Conservation (phyloP, 2,329 filamentous ascomycete genomes). For the Colletotrichum liriopes region DNA sequence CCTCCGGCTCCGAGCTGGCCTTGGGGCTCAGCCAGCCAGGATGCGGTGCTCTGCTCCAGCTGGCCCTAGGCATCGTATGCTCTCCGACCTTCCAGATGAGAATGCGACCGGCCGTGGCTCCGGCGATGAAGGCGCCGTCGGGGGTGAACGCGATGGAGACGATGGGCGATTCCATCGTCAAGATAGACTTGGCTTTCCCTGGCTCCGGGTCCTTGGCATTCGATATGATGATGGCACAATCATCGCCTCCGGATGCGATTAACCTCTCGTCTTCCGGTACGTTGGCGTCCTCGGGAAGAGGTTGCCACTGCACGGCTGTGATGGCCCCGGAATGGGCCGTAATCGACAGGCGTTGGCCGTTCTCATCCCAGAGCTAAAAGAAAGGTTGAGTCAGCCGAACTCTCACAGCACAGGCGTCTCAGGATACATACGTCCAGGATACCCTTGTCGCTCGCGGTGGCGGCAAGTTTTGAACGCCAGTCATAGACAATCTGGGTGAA, state of each 20-base stretch:
- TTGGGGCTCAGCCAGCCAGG: slow-evolving; percentile 73
- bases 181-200: slow-evolving; percentile 70
- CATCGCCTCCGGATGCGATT: slow-evolving; percentile 74
- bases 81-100: slow-evolving; percentile 78
- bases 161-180: slow-evolving; percentile 73
- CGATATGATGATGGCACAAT: slow-evolving; percentile 75
- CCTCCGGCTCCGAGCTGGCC: slow-evolving; percentile 66
- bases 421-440: slow-evolving; percentile 69
- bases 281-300: slow-evolving; percentile 53
- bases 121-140: slow-evolving; percentile 75
- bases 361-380: slow-evolving; percentile 68
- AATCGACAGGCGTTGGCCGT: slow-evolving; percentile 69
- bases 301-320: slow-evolving; percentile 74
- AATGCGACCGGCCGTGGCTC: slow-evolving; percentile 71
- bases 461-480: slow-evolving; percentile 65
- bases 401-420: slow-evolving; percentile 38
- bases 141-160: slow-evolving; percentile 75
- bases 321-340: slow-evolving; percentile 72
- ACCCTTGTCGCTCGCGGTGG: slow-evolving; percentile 74
- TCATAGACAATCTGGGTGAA: slow-evolving; percentile 73
- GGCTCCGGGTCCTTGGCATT: slow-evolving; percentile 68
- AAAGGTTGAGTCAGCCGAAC: slow-evolving; percentile 24
- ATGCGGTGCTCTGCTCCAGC: slow-evolving; percentile 71
- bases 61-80: slow-evolving; percentile 70
- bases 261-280: slow-evolving; percentile 66